Evolutionary conservation across 1,284 basidiomycete species (phyloP).

Genomic region (Ceratobasidium theobromae): DNA sequence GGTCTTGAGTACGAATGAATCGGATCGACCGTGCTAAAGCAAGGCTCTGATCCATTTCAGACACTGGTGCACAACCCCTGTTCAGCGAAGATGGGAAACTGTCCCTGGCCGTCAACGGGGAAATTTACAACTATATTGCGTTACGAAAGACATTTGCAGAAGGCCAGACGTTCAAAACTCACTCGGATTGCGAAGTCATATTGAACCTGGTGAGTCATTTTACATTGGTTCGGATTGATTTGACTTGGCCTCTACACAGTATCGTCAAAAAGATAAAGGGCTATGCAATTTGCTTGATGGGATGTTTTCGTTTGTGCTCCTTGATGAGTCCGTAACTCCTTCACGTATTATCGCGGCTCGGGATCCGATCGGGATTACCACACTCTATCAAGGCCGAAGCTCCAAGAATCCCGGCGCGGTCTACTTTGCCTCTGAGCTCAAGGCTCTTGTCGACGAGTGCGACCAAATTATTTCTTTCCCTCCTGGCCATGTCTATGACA

Average conservation of each 20-base stretch:
- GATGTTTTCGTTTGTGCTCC: slow-evolving; percentile 97
- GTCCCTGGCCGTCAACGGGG: slow-evolving; percentile 94
- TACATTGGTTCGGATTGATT: neutral
- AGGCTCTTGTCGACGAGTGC: slow-evolving; percentile 89
- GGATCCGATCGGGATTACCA: slow-evolving; percentile 98
- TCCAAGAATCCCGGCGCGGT: slow-evolving; percentile 81
- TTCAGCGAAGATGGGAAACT: slow-evolving; percentile 83
- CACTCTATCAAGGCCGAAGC: slow-evolving; percentile 94
- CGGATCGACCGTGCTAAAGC: neutral
- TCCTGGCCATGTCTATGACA: slow-evolving; percentile 94
- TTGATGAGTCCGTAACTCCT: slow-evolving; percentile 90
- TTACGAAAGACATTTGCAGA: slow-evolving; percentile 70
- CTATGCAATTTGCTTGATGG: slow-evolving; percentile 87
- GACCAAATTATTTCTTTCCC: slow-evolving; percentile 96
- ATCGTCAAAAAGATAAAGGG: slow-evolving; percentile 76
- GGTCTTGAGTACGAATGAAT: slow-evolving; percentile 44
- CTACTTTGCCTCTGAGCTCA: slow-evolving; percentile 97
- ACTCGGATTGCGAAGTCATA: slow-evolving; percentile 98
- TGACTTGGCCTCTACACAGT: slow-evolving; percentile 53
- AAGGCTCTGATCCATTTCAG: slow-evolving; percentile 49
- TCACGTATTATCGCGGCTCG: slow-evolving; percentile 92
- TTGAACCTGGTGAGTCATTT: slow-evolving; percentile 72
- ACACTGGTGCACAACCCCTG: slow-evolving; percentile 96
- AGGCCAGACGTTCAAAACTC: slow-evolving; percentile 84
- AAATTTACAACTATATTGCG: slow-evolving; percentile 97